These are phyloP conservation scores for Diaporthe australafricana DNA, from an alignment of 2,329 filamentous ascomycete species.

Conservation along the genomic window DNA sequence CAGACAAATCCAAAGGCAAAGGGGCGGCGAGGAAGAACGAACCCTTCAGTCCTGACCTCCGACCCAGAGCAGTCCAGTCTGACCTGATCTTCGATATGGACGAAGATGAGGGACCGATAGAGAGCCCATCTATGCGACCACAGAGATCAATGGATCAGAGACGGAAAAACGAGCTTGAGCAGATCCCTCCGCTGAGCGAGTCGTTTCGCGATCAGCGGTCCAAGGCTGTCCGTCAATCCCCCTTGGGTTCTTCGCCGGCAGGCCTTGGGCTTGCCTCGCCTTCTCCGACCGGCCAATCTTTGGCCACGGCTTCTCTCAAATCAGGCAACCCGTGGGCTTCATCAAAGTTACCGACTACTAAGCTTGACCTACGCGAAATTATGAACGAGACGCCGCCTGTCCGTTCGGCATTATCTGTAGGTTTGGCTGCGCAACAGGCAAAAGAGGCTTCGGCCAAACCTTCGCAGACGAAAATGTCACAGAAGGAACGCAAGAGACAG, in stretches of 20 bases:
- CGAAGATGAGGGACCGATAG: slow-evolving; percentile 68
- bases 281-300: slow-evolving; percentile 24
- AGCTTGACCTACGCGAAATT: slow-evolving; percentile 81
- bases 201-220: slow-evolving; percentile 54
- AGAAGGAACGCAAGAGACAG: slow-evolving; percentile 91
- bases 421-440: slow-evolving; percentile 62
- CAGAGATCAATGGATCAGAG: slow-evolving; percentile 38
- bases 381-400: slow-evolving; percentile 69
- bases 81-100: slow-evolving; percentile 98
- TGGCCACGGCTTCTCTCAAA: slow-evolving; percentile 36
- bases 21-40: slow-evolving; percentile 63
- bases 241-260: slow-evolving; percentile 15
- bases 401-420: slow-evolving; percentile 65
- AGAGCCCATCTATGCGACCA: slow-evolving; percentile 47
- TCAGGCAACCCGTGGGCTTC: slow-evolving; percentile 61
- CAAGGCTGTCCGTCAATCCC: slow-evolving; percentile 45
- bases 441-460: slow-evolving; percentile 53
- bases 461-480: slow-evolving; percentile 76
- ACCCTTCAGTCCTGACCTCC: slow-evolving; percentile 74
- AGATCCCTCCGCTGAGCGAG: slow-evolving; percentile 46
- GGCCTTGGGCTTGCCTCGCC: slow-evolving; percentile 36
- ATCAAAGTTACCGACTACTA: slow-evolving; percentile 66
- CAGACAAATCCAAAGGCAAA: slow-evolving; percentile 60
- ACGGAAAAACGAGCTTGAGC: slow-evolving; percentile 45
- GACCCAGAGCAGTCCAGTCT: slow-evolving; percentile 73